phyloP scores from a whole-genome alignment of 2,329 filamentous ascomycete species.

The Chlorencoelia australis region DNA sequence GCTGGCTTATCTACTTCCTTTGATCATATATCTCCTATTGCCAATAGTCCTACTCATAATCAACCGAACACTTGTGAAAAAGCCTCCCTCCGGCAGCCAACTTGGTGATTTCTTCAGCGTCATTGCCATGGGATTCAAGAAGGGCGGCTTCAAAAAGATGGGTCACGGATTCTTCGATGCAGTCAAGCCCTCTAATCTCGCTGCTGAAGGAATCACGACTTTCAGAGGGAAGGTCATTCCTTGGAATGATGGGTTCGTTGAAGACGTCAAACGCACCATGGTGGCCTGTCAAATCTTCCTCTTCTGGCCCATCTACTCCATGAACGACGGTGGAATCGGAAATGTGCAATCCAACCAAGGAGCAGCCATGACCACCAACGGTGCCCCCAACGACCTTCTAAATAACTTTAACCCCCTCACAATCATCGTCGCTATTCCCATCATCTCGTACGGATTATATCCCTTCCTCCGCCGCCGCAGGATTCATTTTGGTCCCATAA shows the following conservation, averaged over 20 bases:
- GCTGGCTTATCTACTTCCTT: slow-evolving; percentile 37
- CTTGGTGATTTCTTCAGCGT: slow-evolving; percentile 35
- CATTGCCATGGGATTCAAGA: slow-evolving; percentile 31
- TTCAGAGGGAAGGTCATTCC: slow-evolving; percentile 41
- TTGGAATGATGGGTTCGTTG: slow-evolving; percentile 74
- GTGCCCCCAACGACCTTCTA: slow-evolving; percentile 69
- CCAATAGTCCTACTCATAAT: slow-evolving; percentile 37
- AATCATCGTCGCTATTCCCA: slow-evolving; percentile 63
- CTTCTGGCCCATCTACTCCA: slow-evolving; percentile 36
- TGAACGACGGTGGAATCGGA: slow-evolving; percentile 36
- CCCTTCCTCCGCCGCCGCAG: slow-evolving; percentile 52
- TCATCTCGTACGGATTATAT: slow-evolving; percentile 59
- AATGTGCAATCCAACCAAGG: slow-evolving; percentile 38
- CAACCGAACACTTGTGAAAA: slow-evolving; percentile 30
- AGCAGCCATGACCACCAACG: slow-evolving; percentile 56
- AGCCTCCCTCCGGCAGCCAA: slow-evolving; percentile 37
- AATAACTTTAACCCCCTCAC: slow-evolving; percentile 67
- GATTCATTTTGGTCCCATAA: slow-evolving; percentile 63
- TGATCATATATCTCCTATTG: slow-evolving; percentile 50
- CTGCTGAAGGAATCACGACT: slow-evolving; percentile 36
- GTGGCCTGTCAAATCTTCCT: slow-evolving; percentile 59
- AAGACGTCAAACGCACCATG: slow-evolving; percentile 62
- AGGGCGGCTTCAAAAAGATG: slow-evolving; percentile 51
- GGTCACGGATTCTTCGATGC: slow-evolving; percentile 50
- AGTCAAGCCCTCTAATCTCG: slow-evolving; percentile 56